phyloP scores from a whole-genome alignment of 805 yeast species.

The Middelhovenomyces tepae region DNA sequence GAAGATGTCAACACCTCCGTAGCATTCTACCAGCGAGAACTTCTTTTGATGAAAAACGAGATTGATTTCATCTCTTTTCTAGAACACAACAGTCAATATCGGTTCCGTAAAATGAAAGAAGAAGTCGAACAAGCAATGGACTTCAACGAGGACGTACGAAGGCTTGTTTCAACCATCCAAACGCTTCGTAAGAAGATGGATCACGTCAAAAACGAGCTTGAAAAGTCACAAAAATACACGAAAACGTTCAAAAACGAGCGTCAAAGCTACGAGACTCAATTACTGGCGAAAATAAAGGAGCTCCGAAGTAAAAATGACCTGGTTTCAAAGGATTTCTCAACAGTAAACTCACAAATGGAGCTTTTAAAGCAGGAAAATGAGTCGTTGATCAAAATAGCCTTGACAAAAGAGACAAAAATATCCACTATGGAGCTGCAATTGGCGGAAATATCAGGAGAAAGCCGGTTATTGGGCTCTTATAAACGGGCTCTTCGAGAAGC shows the following conservation, averaged over 20 bases:
- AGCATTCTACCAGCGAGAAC: conserved; percentile 49
- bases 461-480: too few species aligned
- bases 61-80: conserved; percentile 49
- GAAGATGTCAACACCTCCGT: conserved; percentile 19
- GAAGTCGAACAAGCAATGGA: conserved; percentile 23
- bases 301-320: conserved; percentile 18
- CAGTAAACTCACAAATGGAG: too few species aligned
- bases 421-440: too few species aligned
- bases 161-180: conserved; percentile 23
- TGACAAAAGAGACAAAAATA: too few species aligned
- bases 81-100: conserved; percentile 37
- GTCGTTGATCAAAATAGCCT: too few species aligned
- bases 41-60: conserved; percentile 49
- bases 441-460: too few species aligned
- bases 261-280: conserved; percentile 28
- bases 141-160: conserved; percentile 24
- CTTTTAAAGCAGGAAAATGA: too few species aligned
- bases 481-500: too few species aligned
- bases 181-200: conserved; percentile 21
- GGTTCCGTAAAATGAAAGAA: conserved; percentile 28
- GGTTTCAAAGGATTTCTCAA: too few species aligned
- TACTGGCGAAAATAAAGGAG: conserved; percentile 26
- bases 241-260: conserved; percentile 28
- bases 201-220: conserved; percentile 23
- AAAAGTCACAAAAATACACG: conserved; percentile 24